Conservation (phyloP, 2,329 filamentous ascomycete genomes). For the Juglanconis juglandina region DNA sequence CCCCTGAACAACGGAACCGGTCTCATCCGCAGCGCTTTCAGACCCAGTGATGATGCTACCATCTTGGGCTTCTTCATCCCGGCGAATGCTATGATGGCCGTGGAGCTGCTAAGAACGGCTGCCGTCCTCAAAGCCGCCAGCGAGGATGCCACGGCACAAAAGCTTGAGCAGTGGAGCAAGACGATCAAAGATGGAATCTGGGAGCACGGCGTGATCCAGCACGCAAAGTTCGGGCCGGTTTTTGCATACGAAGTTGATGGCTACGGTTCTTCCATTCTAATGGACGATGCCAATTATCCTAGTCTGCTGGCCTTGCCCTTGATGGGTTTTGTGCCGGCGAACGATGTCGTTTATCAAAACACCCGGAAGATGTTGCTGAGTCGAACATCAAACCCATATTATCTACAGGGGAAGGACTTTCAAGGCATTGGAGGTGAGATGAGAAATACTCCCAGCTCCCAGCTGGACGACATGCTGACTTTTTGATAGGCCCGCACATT, state of each 20-base stretch:
- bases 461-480: slow-evolving; percentile 9
- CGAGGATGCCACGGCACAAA: slow-evolving; percentile 49
- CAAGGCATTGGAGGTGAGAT: slow-evolving; percentile 78
- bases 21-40: slow-evolving; percentile 84
- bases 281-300: slow-evolving; percentile 88
- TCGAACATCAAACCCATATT: slow-evolving; percentile 82
- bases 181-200: slow-evolving; percentile 73
- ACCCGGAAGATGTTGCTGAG: slow-evolving; percentile 75
- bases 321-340: slow-evolving; percentile 66
- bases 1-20: slow-evolving; percentile 81
- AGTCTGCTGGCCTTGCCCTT: slow-evolving; percentile 75
- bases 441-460: slow-evolving; percentile 1
- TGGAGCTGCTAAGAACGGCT: slow-evolving; percentile 75
- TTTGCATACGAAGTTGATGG: slow-evolving; percentile 89
- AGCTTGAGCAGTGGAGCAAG: slow-evolving; percentile 56
- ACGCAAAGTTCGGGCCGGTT: slow-evolving; percentile 71
- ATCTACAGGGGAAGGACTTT: slow-evolving; percentile 71
- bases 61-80: slow-evolving; percentile 95
- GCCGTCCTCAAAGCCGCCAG: slow-evolving; percentile 62
- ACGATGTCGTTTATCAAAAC: slow-evolving; percentile 76
- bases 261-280: slow-evolving; percentile 76
- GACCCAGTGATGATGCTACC: slow-evolving; percentile 91
- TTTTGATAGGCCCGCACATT: slow-evolving; percentile 57
- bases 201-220: slow-evolving; percentile 76
- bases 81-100: slow-evolving; percentile 92